Conservation (phyloP, 345 rosid species). For the Citrus cavaleriei region DNA sequence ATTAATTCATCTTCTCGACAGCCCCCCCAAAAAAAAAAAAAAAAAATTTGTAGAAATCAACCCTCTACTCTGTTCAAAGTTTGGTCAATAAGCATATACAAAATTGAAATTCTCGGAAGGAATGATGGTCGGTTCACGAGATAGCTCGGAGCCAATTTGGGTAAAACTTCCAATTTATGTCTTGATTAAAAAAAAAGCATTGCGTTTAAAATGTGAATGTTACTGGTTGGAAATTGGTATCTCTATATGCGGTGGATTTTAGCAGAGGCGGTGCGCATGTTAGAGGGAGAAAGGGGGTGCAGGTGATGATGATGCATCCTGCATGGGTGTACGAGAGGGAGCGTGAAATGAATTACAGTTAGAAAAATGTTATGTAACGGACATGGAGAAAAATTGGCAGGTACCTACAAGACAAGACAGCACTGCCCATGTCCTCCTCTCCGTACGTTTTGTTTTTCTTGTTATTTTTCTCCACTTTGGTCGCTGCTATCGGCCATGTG, state of each 20-base stretch:
- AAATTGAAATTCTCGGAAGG: slow-evolving; percentile 3
- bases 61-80: neutral
- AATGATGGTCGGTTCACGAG: slow-evolving; percentile 4
- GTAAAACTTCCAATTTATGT: neutral
- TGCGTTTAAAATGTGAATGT: no score
- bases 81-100: neutral
- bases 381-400: neutral
- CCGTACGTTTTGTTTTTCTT: slow-evolving; percentile 5
- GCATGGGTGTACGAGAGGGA: neutral
- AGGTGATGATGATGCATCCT: no score
- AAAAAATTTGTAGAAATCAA: neutral
- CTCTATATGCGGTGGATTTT: no score
- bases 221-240: no score
- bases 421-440: neutral
- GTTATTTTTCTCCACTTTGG: neutral
- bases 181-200: no score
- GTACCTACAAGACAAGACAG: neutral
- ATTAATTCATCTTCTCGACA: neutral
- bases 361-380: neutral
- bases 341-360: neutral
- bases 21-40: neutral
- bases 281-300: neutral
- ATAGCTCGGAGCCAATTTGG: neutral
- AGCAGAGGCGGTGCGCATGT: neutral
- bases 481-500: neutral